phyloP scores from a whole-genome alignment of 1,284 basidiomycete species.

The Chondrostereum purpureum region DNA sequence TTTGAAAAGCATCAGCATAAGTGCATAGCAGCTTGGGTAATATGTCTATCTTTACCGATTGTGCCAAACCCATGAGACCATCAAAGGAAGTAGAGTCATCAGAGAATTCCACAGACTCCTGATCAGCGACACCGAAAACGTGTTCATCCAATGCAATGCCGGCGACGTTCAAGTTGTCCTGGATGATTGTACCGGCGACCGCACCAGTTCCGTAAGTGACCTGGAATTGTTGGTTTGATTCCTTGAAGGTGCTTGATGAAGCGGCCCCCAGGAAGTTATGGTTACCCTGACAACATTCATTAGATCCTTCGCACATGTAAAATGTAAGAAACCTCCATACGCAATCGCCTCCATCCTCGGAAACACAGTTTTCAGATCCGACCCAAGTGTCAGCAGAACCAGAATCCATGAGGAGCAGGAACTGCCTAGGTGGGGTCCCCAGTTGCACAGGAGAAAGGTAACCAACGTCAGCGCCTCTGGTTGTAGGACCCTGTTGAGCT shows the following conservation, averaged over 20 bases:
- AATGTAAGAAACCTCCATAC: neutral
- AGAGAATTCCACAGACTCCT: neutral
- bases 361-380: constrained; percentile 49
- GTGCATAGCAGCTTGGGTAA: neutral
- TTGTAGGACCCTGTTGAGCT: neutral
- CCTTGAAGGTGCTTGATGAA: constrained; percentile 62
- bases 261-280: constrained; percentile 64
- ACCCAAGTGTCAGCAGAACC: constrained; percentile 86
- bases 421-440: constrained; percentile 70
- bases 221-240: constrained; percentile 48
- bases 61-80: neutral
- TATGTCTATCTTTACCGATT: neutral
- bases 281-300: constrained; percentile 35
- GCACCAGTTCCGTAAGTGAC: constrained; percentile 76
- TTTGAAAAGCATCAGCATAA: neutral
- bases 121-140: constrained; percentile 21
- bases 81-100: neutral
- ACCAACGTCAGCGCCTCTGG: constrained; percentile 41
- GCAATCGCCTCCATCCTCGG: constrained; percentile 28
- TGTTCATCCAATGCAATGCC: constrained; percentile 58
- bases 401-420: constrained; percentile 78
- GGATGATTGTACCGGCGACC: constrained; percentile 61
- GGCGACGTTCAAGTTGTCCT: constrained; percentile 65
- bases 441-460: constrained; percentile 73
- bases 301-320: neutral